A percentile compares a stretch with the other conserved stretches of the same genome.
Conservation (phyloP, 768 basidiomycete genomes). For the Brasilioporus rufonigricans region DNA sequence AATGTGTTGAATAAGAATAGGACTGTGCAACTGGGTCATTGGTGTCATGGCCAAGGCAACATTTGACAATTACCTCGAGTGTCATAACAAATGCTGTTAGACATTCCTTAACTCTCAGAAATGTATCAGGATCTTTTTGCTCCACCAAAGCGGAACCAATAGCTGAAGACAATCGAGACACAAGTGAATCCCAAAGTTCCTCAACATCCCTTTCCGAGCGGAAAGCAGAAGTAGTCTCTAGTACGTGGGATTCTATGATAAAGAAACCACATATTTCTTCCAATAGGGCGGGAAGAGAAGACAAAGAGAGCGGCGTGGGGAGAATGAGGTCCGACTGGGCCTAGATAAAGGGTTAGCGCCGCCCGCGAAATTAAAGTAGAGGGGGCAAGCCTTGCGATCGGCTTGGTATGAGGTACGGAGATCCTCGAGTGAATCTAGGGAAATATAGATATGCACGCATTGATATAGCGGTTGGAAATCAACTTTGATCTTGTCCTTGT, state of each 20-base stretch:
- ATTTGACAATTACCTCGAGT: conserved; percentile 62
- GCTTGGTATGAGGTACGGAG: conserved; percentile 91
- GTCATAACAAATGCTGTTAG: conserved; percentile 88
- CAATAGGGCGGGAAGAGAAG: conserved; percentile 70
- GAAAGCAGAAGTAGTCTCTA: conserved; percentile 85
- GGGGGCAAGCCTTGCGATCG: conserved; percentile 75
- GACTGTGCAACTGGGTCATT: conserved; percentile 47
- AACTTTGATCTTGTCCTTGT: conserved; percentile 83
- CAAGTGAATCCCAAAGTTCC: conserved; percentile 90
- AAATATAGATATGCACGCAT: conserved; percentile 94
- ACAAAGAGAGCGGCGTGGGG: conserved; percentile 64
- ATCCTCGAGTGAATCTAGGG: conserved; percentile 87
- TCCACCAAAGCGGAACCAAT: conserved; percentile 70
- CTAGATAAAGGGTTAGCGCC: conserved; percentile 41
- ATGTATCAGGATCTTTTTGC: conserved; percentile 79
- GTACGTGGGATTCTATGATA: conserved; percentile 91
- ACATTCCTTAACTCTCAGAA: conserved; percentile 79
- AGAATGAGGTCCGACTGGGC: conserved; percentile 97
- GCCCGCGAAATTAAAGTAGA: neutral
- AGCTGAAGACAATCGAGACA: conserved; percentile 66
- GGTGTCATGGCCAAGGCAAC: neutral
- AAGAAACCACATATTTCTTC: conserved; percentile 98
- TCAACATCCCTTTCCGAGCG: conserved; percentile 90
- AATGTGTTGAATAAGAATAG: conserved; percentile 81
- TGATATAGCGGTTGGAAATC: conserved; percentile 96